phyloP scores from a whole-genome alignment of 2,329 filamentous ascomycete genomes.

The Lecanosticta acicola region DNA sequence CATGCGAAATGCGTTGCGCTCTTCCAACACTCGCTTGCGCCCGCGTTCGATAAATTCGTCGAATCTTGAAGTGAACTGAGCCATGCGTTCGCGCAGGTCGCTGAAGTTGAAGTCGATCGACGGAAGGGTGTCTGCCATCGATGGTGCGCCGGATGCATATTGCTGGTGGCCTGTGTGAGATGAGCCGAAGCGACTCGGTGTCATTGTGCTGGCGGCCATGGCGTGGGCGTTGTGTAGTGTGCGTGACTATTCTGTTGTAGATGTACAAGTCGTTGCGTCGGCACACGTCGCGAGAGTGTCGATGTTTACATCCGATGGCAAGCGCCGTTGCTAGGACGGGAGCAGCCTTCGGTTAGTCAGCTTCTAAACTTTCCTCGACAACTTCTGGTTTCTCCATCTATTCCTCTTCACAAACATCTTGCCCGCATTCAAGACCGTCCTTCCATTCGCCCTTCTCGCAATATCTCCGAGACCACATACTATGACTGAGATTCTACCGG shows the following conservation, averaged over 20 bases:
- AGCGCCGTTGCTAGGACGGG: not conserved
- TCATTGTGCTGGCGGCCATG: constrained; percentile 29
- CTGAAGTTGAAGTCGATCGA: constrained; percentile 95
- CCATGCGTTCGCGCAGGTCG: constrained; percentile 90
- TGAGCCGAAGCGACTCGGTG: constrained; percentile 59
- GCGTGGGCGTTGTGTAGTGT: constrained; percentile 2
- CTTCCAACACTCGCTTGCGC: constrained; percentile 80
- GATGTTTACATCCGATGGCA: no score
- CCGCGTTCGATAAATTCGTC: constrained; percentile 92
- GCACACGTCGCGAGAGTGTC: no score
- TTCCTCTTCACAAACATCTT: not conserved
- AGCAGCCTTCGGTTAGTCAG: constrained; percentile 12
- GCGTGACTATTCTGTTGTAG: no score
- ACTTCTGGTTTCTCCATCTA: not conserved
- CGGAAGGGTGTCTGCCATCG: constrained; percentile 72
- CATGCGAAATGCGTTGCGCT: constrained; percentile 89
- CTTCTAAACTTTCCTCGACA: constrained; percentile 3
- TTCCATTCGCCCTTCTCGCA: not conserved
- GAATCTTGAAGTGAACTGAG: constrained; percentile 82
- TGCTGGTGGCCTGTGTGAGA: constrained; percentile 60
- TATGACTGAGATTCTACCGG: constrained; percentile 18
- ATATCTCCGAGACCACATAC: not conserved
- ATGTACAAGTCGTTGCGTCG: no score
- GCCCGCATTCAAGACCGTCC: not conserved
- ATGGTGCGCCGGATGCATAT: constrained; percentile 52